Evolutionary conservation across 495 filamentous ascomycete genomes (phyloP), one percentile per base, ranked within the genome.

Genomic region (Penicillium diatomitis): DNA sequence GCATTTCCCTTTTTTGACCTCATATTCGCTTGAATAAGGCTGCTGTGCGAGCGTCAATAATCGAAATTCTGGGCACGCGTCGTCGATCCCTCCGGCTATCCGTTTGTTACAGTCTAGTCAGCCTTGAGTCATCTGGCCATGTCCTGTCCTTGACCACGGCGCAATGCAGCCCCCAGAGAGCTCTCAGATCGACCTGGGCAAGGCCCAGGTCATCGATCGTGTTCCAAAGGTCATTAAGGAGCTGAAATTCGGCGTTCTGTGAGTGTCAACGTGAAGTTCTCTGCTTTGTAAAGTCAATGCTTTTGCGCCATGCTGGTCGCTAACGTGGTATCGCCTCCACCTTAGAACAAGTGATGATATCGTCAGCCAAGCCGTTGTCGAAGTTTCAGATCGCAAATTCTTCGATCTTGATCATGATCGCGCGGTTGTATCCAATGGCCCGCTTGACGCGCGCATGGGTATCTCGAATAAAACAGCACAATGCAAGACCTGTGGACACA

Each of bases 241-340:
- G 61, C 74, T 98, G 57, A 86, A 92, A 60, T 98, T 98, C 64
- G 92, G 92, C 57, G 84, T 97, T 48, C 78, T 91, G 84, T 88
- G 70, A 60, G 85, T 34, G 31, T 39, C 48, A 9, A 12, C 29
- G 44, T 52, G 53, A 58, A 41, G 33, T 31, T 43, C 41, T 44
- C 44, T n/a, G 38, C 50, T 41, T 41, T 20, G 20, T 20, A 20
- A 20, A 20, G 20, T 20, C 20, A 20, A 20, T 32, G 32, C 33
- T 53, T 46, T 46, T 44, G 44, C 46, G 54, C 44, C 29, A 28
- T 45, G 49, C 31, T 40, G 44, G 44, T 58, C 47, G 50, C 65
- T 67, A 61, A 67, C 36, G 10, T 12, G 36, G 38, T 44, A 47
- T 64, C 10, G 48, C 49, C 38, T 30, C 39, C 37, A 29, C 11